Evolutionary conservation across 2,329 filamentous ascomycete species (phyloP).

Genomic region (Trichothecium sympodiale): DNA sequence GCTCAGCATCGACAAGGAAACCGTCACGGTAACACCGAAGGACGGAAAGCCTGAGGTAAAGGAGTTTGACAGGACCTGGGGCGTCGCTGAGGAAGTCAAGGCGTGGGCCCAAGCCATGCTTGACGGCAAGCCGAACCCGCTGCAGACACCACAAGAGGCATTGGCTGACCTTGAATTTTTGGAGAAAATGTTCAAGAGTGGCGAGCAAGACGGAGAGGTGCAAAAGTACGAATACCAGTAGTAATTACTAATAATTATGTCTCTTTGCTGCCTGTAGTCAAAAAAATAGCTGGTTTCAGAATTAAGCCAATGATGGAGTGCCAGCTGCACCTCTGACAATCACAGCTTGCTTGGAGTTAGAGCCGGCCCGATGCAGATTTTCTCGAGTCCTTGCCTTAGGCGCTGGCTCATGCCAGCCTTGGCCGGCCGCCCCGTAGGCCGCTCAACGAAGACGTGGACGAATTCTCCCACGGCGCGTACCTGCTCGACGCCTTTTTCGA

Average conservation of each 20-base stretch:
- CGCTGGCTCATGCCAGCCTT: slow-evolving; percentile 49
- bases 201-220: slow-evolving; percentile 27
- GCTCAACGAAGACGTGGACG: slow-evolving; percentile 80
- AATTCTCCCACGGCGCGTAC: slow-evolving; percentile 81
- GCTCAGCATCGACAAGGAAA: slow-evolving; percentile 36
- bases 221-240: slow-evolving; percentile 29
- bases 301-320: background rate
- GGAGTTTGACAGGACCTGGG: slow-evolving; percentile 37
- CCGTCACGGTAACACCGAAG: slow-evolving; percentile 25
- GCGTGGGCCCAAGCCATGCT: slow-evolving; percentile 46
- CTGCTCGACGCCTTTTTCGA: slow-evolving; percentile 59
- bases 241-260: background rate
- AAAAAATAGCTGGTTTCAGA: background rate
- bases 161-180: slow-evolving; percentile 50
- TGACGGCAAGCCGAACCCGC: slow-evolving; percentile 33
- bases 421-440: slow-evolving; percentile 57
- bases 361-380: slow-evolving; percentile 29
- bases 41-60: slow-evolving; percentile 21
- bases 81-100: slow-evolving; percentile 48
- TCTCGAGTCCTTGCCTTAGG: slow-evolving; percentile 48
- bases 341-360: slow-evolving; percentile 10
- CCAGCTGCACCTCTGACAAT: background rate
- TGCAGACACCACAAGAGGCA: slow-evolving; percentile 46
- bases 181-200: slow-evolving; percentile 38
- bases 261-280: no score